Conservation (phyloP, 345 rosid genomes). For the Euphorbia tirucalli region DNA sequence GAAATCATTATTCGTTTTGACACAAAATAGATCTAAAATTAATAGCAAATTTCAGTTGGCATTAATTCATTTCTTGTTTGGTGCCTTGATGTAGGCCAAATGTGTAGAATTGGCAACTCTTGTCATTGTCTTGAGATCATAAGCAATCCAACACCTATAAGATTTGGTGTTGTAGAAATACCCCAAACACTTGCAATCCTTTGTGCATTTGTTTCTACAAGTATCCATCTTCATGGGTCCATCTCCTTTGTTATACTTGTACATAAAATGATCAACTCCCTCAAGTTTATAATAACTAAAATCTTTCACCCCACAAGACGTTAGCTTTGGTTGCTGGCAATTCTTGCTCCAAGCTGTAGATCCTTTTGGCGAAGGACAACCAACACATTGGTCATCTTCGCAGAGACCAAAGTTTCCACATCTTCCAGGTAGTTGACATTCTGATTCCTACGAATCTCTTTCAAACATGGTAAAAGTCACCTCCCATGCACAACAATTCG, state of each 20-base stretch:
- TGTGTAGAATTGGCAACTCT: slow-evolving; percentile 31
- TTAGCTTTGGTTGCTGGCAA: slow-evolving; percentile 30
- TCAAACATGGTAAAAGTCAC: slow-evolving; percentile 40
- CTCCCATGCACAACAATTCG: slow-evolving; percentile 32
- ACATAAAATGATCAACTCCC: slow-evolving; percentile 50
- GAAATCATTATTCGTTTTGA: neutral
- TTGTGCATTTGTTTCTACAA: slow-evolving; percentile 48
- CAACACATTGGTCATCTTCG: slow-evolving; percentile 48
- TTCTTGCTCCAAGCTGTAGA: slow-evolving; percentile 42
- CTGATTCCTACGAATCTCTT: slow-evolving; percentile 25
- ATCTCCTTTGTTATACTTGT: slow-evolving; percentile 40
- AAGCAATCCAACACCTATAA: slow-evolving; percentile 54
- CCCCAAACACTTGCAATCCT: slow-evolving; percentile 60
- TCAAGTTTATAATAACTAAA: slow-evolving; percentile 42
- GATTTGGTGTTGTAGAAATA: slow-evolving; percentile 46
- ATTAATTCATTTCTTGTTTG: slow-evolving; percentile 1
- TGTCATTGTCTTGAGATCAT: slow-evolving; percentile 52
- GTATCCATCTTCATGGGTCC: slow-evolving; percentile 38
- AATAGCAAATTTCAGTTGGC: neutral
- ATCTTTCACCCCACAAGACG: slow-evolving; percentile 12
- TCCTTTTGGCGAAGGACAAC: slow-evolving; percentile 43
- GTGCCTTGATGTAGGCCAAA: slow-evolving; percentile 34
- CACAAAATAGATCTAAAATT: neutral
- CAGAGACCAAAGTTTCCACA: slow-evolving; percentile 53
- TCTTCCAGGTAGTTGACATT: slow-evolving; percentile 41